These are phyloP conservation scores for Ganoderma leucocontextum DNA, from an alignment of 1,284 basidiomycete genomes.

Conservation along the genomic window DNA sequence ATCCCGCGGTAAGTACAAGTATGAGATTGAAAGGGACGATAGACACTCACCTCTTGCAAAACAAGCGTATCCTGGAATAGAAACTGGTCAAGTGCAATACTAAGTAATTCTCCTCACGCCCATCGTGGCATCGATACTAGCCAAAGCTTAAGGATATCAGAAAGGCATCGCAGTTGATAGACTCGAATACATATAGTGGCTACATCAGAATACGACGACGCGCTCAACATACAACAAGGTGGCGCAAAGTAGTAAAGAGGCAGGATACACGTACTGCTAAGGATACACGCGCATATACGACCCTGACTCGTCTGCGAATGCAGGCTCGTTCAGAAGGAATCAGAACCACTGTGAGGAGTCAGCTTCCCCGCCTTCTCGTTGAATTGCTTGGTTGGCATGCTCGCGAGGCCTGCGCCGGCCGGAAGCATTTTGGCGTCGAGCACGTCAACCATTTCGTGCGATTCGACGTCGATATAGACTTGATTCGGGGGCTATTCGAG, in stretches of 20 bases:
- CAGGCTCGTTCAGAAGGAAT: conserved; percentile 6
- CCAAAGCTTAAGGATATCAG: not conserved
- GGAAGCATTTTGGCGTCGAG: conserved; percentile 29
- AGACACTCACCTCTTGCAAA: not conserved
- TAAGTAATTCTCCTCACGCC: too few relatives aligned
- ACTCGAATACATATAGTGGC: conserved; percentile 2
- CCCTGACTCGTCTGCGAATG: not conserved
- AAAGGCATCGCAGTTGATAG: not conserved
- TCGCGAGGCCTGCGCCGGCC: conserved; percentile 9
- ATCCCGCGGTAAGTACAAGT: not conserved
- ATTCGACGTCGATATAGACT: conserved; percentile 44
- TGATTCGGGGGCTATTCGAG: conserved; percentile 38
- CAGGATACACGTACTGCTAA: not conserved
- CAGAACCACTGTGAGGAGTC: conserved; percentile 2
- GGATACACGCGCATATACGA: not conserved
- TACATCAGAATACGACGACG: conserved; percentile 7
- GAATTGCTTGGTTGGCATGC: conserved; percentile 22
- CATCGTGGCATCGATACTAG: not conserved
- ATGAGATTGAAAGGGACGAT: not conserved
- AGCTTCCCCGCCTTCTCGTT: conserved; percentile 29
- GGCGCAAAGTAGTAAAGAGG: conserved; percentile 1
- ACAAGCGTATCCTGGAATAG: too few relatives aligned
- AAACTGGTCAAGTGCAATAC: not conserved
- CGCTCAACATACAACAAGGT: conserved; percentile 1
- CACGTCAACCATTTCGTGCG: conserved; percentile 42